These are phyloP conservation scores for Myotisia sp. DNA, from an alignment of 2,329 filamentous ascomycete genomes.

Conservation along the genomic window DNA sequence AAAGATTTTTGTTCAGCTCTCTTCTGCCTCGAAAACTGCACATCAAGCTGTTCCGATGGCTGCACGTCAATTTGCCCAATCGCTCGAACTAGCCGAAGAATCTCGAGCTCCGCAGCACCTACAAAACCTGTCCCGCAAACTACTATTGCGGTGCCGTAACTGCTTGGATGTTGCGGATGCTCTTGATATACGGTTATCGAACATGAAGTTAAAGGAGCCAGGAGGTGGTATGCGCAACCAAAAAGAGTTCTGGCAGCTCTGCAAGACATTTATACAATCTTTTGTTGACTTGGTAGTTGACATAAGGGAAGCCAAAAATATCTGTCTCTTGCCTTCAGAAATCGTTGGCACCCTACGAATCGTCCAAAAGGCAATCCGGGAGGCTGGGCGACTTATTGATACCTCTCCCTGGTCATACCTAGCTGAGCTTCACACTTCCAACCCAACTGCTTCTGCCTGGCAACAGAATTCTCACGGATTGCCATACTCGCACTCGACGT, in stretches of 20 bases:
- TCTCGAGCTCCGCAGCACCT: constrained; percentile 46
- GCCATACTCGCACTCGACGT: constrained; percentile 18
- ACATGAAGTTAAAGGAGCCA: constrained; percentile 74
- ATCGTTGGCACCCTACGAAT: constrained; percentile 62
- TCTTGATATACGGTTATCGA: constrained; percentile 57
- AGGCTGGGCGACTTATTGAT: constrained; percentile 60
- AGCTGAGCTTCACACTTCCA: constrained; percentile 26
- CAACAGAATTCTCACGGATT: constrained; percentile 16
- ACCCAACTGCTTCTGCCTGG: constrained; percentile 23
- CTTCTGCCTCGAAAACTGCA: constrained; percentile 58
- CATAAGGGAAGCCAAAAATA: constrained; percentile 32
- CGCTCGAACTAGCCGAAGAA: constrained; percentile 49
- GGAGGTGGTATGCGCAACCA: constrained; percentile 48
- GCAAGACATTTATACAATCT: constrained; percentile 44
- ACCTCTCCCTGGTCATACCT: constrained; percentile 49
- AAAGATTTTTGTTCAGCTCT: constrained; percentile 62
- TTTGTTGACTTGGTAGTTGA: constrained; percentile 35
- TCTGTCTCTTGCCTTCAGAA: constrained; percentile 45
- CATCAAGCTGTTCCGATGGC: constrained; percentile 57
- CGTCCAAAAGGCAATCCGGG: constrained; percentile 68
- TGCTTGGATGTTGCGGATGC: constrained; percentile 60
- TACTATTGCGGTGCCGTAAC: constrained; percentile 57
- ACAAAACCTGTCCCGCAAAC: constrained; percentile 51
- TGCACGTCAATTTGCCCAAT: constrained; percentile 50
- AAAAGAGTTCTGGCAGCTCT: constrained; percentile 52